phyloP scores from a whole-genome alignment of 2,329 filamentous ascomycete genomes.

The Thermothelomyces thermophilus region DNA sequence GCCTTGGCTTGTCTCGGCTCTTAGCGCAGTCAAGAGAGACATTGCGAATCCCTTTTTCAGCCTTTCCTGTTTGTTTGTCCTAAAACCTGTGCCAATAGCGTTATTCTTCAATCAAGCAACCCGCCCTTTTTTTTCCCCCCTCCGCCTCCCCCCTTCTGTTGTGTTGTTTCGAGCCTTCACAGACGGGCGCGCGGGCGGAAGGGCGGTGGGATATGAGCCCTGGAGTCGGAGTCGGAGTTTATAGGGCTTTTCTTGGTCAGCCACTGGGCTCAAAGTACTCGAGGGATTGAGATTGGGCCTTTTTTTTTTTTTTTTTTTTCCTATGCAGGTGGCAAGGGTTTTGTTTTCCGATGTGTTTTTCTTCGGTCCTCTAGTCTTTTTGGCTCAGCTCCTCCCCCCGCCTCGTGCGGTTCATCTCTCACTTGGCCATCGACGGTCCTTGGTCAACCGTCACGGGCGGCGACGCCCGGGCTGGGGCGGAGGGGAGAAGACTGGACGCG shows the following conservation, averaged over 20 bases:
- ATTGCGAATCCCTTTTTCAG: not conserved
- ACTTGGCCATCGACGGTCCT: too few relatives aligned
- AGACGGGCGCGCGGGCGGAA: not conserved
- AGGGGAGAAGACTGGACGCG: too few relatives aligned
- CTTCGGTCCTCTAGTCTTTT: too few relatives aligned
- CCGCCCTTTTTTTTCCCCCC: not conserved
- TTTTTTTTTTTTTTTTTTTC: too few relatives aligned
- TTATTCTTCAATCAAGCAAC: not conserved
- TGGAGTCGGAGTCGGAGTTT: constrained; percentile 3
- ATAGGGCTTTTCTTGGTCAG: not conserved
- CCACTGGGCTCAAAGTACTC: not conserved
- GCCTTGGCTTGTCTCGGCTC: not conserved
- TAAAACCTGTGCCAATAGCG: constrained; percentile 3
- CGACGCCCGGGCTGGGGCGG: too few relatives aligned
- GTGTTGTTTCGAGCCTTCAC: too few relatives aligned
- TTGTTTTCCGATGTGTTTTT: not conserved
- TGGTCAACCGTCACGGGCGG: too few relatives aligned
- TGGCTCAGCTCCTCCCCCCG: too few relatives aligned
- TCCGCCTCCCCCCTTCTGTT: too few relatives aligned
- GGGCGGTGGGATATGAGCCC: not conserved
- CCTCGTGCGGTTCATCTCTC: too few relatives aligned
- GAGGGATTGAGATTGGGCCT: not conserved
- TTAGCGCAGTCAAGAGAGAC: not conserved
- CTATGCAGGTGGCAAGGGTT: not conserved
- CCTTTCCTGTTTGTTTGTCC: not conserved